Evolutionary conservation across 306 rosid genomes (phyloP), one percentile per base, ranked within the genome.

Genomic region (Citrullus colocynthis): DNA sequence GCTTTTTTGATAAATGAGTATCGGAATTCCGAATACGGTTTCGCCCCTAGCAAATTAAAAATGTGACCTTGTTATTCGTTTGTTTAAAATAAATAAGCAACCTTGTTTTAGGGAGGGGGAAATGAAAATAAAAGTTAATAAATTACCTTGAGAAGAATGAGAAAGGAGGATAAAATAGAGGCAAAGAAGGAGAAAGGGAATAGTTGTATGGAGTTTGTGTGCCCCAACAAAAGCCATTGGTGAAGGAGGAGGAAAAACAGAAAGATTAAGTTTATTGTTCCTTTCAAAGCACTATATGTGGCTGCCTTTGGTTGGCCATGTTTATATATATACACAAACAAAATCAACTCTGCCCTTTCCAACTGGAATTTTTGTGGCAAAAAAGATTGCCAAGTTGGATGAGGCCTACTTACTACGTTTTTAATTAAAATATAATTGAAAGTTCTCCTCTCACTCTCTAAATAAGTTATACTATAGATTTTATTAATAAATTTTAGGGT

Each of bases 1-100:
- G 98, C 98, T 6, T 73, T 80, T 78, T 55, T 90, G n/a, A 91
- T 87, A 65, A 90, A 94, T 4, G 98, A 93, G 86, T 89, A 91
- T 1, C 45, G 67, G 10, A 67, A 80, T 70, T 81, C 77, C 6
- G 76, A 70, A 28, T 20, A 21, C 3, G 76, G 14, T 21, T 12
- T 70, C 2, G n/a, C 4, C 18, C 76, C 76, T 70, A 16, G 28
- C 54, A 13, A 45, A 45, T 24, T 5, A 16, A 44, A 20, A 21
- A 42, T 44, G 7, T 70, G 39, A 69, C 10, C 16, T n/a, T 42
- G 21, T 3, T 14, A 39, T 36, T 36, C 0, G 6, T 2, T 6
- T 4, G 17, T 7, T 66, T 0, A 59, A 24, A 58, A 48, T 11
- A 9, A 4, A 6, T 15, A 1, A 28, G 14, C 0, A 9, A 59